These are phyloP conservation scores for Beta macrorhiza DNA, from an alignment of 179 eudicot genomes.

Conservation along the genomic window DNA sequence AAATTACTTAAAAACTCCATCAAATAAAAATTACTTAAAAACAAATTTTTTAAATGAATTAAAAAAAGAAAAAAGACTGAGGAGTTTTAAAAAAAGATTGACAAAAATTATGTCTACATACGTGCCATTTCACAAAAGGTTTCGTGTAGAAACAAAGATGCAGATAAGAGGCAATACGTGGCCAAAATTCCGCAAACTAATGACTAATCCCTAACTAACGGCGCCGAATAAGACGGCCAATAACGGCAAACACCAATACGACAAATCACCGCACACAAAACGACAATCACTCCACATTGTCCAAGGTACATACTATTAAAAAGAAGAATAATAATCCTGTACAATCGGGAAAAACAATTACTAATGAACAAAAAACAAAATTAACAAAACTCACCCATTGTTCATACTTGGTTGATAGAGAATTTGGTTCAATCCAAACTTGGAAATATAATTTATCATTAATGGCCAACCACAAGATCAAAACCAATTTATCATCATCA, in stretches of 20 bases:
- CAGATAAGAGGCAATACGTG: neutral
- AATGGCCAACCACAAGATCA: slow-evolving; percentile 13
- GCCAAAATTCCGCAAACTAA: neutral
- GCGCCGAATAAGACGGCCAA: slow-evolving; percentile 7
- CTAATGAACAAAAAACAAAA: neutral
- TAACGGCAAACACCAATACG: neutral
- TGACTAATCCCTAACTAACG: neutral
- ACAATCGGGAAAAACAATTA: neutral
- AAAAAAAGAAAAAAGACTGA: neutral
- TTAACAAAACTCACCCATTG: slow-evolving; percentile 10
- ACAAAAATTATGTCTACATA: neutral
- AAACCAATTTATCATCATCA: slow-evolving; percentile 20
- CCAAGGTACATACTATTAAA: neutral
- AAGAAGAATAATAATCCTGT: neutral
- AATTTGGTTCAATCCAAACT: slow-evolving; percentile 21
- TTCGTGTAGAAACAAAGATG: slow-evolving; percentile 13
- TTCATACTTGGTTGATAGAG: neutral
- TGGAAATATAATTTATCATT: slow-evolving; percentile 15
- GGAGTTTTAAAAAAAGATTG: too few relatives aligned
- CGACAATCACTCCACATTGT: slow-evolving; percentile 7
- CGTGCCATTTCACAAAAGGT: neutral
- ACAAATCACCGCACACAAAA: slow-evolving; percentile 4
- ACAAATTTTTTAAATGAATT: too few relatives aligned
- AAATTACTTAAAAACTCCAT: neutral
- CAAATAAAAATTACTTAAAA: neutral